Conservation (phyloP, 108 stramenopile species). For the Cyclotella atomus region DNA sequence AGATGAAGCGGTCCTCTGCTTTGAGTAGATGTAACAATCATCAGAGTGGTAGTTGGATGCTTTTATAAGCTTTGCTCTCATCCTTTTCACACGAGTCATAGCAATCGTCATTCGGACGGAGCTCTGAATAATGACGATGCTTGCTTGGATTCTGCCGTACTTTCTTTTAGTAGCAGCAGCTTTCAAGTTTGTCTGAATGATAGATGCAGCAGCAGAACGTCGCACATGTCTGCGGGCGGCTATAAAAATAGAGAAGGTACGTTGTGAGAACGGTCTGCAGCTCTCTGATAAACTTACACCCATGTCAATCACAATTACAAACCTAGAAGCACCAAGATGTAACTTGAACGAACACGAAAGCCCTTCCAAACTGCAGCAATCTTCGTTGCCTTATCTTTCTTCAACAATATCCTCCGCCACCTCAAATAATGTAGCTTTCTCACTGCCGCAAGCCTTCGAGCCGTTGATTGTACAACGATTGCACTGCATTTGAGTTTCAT, state of each 20-base stretch:
- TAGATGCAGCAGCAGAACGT: not conserved
- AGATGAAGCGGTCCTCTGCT: not conserved
- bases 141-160: not conserved
- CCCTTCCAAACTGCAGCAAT: slow-evolving; percentile 3
- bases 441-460: not conserved
- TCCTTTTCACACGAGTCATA: not conserved
- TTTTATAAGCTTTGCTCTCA: not conserved
- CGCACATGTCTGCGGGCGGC: not conserved
- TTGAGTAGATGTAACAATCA: slow-evolving; percentile 1
- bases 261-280: not conserved
- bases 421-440: not conserved
- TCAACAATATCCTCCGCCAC: not conserved
- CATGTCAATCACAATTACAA: too few species aligned
- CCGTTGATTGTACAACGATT: not conserved
- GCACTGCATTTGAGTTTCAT: not conserved
- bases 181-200: not conserved
- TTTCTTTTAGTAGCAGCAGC: not conserved
- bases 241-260: not conserved
- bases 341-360: not conserved
- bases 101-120: not conserved
- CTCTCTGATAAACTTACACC: too few species aligned
- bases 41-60: slow-evolving; percentile 7
- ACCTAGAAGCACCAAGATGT: not conserved
- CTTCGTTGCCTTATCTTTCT: not conserved
- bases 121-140: not conserved